phyloP scores from a whole-genome alignment of 2,329 filamentous ascomycete genomes.

The Trichoderma simmonsii region DNA sequence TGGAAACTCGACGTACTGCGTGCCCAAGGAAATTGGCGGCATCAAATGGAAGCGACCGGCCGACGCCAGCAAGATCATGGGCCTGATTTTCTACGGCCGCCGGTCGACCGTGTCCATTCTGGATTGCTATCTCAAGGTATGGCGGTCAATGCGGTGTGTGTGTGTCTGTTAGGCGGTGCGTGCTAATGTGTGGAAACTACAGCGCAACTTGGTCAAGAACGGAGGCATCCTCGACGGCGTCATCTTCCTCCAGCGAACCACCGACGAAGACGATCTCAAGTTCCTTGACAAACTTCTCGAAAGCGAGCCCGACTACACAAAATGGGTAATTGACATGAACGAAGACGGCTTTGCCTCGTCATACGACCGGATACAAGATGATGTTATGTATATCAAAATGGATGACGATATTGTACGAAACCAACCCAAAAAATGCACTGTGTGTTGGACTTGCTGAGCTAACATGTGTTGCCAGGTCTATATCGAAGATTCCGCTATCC shows the following conservation, averaged over 20 bases:
- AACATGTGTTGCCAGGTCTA: slow-evolving; percentile 29
- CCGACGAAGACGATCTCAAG: slow-evolving; percentile 36
- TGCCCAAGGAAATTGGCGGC: slow-evolving; percentile 5
- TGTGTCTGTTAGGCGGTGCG: not conserved
- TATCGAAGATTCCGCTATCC: slow-evolving; percentile 42
- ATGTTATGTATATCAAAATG: slow-evolving; percentile 41
- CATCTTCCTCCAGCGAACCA: slow-evolving; percentile 43
- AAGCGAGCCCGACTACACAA: slow-evolving; percentile 38
- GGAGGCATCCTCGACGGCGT: slow-evolving; percentile 45
- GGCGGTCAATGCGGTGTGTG: not conserved
- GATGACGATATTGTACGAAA: slow-evolving; percentile 38
- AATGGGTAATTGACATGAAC: slow-evolving; percentile 34
- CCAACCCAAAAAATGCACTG: not conserved
- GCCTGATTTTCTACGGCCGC: slow-evolving; percentile 46
- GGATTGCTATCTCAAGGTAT: slow-evolving; percentile 45
- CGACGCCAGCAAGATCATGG: slow-evolving; percentile 37
- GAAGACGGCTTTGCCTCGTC: slow-evolving; percentile 37
- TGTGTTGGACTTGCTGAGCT: not conserved
- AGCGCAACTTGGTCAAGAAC: slow-evolving; percentile 44
- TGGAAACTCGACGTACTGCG: slow-evolving; percentile 9
- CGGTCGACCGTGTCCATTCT: slow-evolving; percentile 43
- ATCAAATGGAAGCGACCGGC: slow-evolving; percentile 10
- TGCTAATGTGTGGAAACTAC: slow-evolving; percentile 5
- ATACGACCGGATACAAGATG: slow-evolving; percentile 46
- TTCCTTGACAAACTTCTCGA: slow-evolving; percentile 39